A percentile compares a stretch with the other conserved stretches of the same genome.
Evolutionary conservation across 2,329 filamentous ascomycete species (phyloP).

Genomic region (Madurella mycetomatis): DNA sequence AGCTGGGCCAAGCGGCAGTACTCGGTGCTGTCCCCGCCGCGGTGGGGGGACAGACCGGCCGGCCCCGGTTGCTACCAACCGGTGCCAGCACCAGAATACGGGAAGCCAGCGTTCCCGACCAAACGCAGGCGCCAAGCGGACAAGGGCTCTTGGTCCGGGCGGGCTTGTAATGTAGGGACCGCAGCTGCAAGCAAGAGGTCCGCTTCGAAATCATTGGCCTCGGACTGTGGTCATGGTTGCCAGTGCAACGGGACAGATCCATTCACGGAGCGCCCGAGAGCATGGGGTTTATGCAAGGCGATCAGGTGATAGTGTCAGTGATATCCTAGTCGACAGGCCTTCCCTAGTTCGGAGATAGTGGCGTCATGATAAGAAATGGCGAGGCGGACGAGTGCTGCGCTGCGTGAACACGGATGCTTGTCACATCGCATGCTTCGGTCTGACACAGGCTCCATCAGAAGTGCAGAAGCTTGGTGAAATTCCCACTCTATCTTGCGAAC

Average conservation of each 20-base stretch:
- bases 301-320: constrained; percentile 27
- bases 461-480: not conserved
- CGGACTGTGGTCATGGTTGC: constrained; percentile 3
- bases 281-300: constrained; percentile 21
- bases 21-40: constrained; percentile 1
- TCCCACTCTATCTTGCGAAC: constrained; percentile 4
- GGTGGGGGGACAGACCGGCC: constrained; percentile 9
- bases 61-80: not conserved
- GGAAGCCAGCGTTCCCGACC: too few relatives aligned
- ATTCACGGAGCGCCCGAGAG: constrained; percentile 16
- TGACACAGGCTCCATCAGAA: not conserved
- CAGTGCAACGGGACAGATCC: constrained; percentile 14
- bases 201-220: constrained; percentile 3
- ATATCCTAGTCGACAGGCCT: constrained; percentile 3
- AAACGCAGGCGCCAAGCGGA: not conserved
- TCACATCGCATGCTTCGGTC: constrained; percentile 5
- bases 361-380: constrained; percentile 12
- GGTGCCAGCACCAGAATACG: not conserved
- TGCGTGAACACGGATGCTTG: constrained; percentile 1
- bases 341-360: constrained; percentile 6
- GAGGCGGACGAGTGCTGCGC: not conserved
- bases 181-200: not conserved
- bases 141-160: constrained; percentile 4
- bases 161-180: not conserved
- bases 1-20: constrained; percentile 2